A percentile compares a stretch with the other conserved stretches of the same genome.
These are phyloP conservation scores for Plectosphaerella plurivora DNA, from an alignment of 2,329 filamentous ascomycete species.

Conservation along the genomic window DNA sequence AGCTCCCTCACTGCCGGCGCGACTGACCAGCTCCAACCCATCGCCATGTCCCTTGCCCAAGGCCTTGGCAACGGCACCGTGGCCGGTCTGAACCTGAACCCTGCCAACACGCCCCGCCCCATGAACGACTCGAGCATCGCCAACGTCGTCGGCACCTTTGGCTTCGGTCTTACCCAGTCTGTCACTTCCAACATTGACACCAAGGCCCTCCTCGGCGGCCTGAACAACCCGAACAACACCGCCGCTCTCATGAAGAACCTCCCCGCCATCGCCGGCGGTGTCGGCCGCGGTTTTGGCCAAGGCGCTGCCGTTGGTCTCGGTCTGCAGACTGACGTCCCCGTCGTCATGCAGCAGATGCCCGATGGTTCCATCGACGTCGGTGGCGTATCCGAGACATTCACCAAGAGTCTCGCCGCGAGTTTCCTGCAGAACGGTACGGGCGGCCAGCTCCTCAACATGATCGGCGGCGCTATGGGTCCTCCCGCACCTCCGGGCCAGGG, in stretches of 20 bases:
- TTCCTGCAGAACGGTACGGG: slow-evolving; percentile 26
- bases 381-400: slow-evolving; percentile 18
- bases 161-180: slow-evolving; percentile 20
- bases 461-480: slow-evolving; percentile 2
- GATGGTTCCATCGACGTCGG: slow-evolving; percentile 13
- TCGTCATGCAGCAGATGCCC: slow-evolving; percentile 13
- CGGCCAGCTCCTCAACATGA: slow-evolving; percentile 15
- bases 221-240: slow-evolving; percentile 8
- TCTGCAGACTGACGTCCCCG: slow-evolving; percentile 17
- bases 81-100: slow-evolving; percentile 15
- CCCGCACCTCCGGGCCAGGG: slow-evolving; percentile 1
- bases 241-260: slow-evolving; percentile 13
- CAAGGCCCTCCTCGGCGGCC: neutral
- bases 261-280: slow-evolving; percentile 17
- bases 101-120: slow-evolving; percentile 8
- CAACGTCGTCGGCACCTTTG: slow-evolving; percentile 18
- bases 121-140: slow-evolving; percentile 14
- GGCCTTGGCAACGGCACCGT: slow-evolving; percentile 18
- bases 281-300: slow-evolving; percentile 21
- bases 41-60: slow-evolving; percentile 15
- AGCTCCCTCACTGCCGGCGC: slow-evolving; percentile 8
- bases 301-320: slow-evolving; percentile 20
- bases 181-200: slow-evolving; percentile 18
- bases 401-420: slow-evolving; percentile 21
- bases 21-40: slow-evolving; percentile 9